Evolutionary conservation across 2,329 filamentous ascomycete species (phyloP).

Genomic region (Colletotrichum sp.): DNA sequence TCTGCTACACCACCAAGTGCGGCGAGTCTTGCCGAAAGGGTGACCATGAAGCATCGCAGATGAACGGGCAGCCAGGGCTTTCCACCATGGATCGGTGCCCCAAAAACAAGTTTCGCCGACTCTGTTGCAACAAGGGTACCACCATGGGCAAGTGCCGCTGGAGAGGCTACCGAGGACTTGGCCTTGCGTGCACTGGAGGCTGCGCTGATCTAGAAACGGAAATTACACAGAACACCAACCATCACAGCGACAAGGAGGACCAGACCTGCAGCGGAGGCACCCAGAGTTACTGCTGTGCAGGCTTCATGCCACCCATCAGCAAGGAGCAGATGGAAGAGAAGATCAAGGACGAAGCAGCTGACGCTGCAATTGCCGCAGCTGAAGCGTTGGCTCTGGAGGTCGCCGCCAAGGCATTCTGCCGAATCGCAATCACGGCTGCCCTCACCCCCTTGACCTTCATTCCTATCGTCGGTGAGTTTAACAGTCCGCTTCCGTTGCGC

Average conservation of each 20-base stretch:
- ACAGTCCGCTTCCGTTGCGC: neutral
- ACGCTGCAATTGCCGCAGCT: conserved; percentile 27
- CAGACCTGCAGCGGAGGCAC: conserved; percentile 33
- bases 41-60: conserved; percentile 28
- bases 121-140: conserved; percentile 30
- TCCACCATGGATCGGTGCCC: conserved; percentile 27
- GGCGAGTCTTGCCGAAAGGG: conserved; percentile 27
- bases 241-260: conserved; percentile 26
- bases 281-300: conserved; percentile 32
- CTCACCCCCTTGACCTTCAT: neutral
- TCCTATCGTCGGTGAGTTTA: neutral
- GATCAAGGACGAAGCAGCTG: conserved; percentile 27
- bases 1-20: conserved; percentile 30
- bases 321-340: conserved; percentile 24
- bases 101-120: conserved; percentile 25
- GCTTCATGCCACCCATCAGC: conserved; percentile 30
- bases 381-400: conserved; percentile 33
- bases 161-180: conserved; percentile 30
- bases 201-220: conserved; percentile 34
- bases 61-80: conserved; percentile 33
- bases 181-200: conserved; percentile 29
- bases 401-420: conserved; percentile 38
- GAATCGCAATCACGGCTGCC: conserved; percentile 33
- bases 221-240: conserved; percentile 31
- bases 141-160: conserved; percentile 31